Evolutionary conservation across 2,329 filamentous ascomycete species (phyloP), one percentile per base, ranked within the genome.

Genomic region (Pseudogymnoascus sp.): DNA sequence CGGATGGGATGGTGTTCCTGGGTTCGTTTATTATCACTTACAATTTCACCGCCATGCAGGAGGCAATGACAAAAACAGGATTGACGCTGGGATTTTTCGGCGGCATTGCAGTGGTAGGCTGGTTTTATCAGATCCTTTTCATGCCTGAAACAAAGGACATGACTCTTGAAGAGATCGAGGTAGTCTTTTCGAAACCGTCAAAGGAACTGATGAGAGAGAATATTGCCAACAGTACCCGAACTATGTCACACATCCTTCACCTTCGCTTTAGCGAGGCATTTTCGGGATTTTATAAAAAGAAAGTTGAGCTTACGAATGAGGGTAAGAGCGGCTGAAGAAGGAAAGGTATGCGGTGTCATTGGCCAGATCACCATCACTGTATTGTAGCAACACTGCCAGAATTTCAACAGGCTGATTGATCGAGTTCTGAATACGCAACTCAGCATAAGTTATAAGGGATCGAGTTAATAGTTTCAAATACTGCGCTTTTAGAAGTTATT

Each of bases 11-110:
- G 65, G 78, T 90, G 3, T 91, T 90, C 81, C 78, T 90, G 25
- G 84, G 82, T 61, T 87, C 85, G 1, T 90, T 90, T 76, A 79
- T 89, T 66, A 86, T 90, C 60, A 90, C 87, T 12, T 90, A 90
- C 78, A 89, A 89, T 79, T 91, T 90, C 75, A 80, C 81, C 0
- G 78, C 79, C 12, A 90, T 90, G 88, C 83, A 88, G 72, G 72
- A 81, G 0, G 81, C 83, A 13, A 88, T 91, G 81, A 82, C 79
- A 9, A 78, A 75, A 36, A 89, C 85, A 1, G 87, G 87, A 9
- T 77, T 90, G 0, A 79, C 83, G 0, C 79, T 90, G 0, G 88
- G 88, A 4, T 90, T 91, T 74, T 90, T 89, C 71, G 87, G 88
- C 7, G 87, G 88, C n/a, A 90, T 90, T 62, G 87, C 87, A 0